Conservation (phyloP, 805 yeast genomes). For the Metschnikowia rubicola region DNA sequence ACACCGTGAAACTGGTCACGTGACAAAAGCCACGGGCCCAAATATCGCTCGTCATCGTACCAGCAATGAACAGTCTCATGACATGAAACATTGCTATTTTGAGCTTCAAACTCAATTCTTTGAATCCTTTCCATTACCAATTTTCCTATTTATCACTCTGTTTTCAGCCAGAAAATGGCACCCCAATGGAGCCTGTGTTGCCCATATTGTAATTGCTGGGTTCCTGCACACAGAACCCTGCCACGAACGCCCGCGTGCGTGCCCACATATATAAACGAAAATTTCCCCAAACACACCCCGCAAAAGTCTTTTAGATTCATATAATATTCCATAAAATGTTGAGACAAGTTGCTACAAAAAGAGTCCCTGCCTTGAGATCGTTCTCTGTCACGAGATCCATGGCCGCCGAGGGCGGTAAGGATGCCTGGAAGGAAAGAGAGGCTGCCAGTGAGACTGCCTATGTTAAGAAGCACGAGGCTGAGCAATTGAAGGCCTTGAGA, state of each 20-base stretch:
- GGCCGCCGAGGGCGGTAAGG: conserved; percentile 13
- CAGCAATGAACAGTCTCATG: too few species aligned
- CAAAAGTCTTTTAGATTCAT: too few species aligned
- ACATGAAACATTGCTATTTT: too few species aligned
- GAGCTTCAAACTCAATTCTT: too few species aligned
- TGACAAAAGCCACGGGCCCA: too few species aligned
- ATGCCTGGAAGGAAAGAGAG: conserved; percentile 70
- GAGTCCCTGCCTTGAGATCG: conserved; percentile 14
- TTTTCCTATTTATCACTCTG: too few species aligned
- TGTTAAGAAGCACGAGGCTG: conserved; percentile 86
- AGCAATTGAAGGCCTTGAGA: conserved; percentile 72
- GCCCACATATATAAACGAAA: neutral
- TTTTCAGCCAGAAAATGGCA: too few species aligned
- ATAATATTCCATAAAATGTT: conserved; percentile 11
- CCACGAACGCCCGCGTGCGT: neutral
- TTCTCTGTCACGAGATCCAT: conserved; percentile 16
- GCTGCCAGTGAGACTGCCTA: conserved; percentile 85
- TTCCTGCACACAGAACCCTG: neutral
- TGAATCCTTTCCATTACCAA: too few species aligned
- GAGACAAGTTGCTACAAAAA: conserved; percentile 19
- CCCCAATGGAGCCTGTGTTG: too few species aligned
- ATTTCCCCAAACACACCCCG: neutral
- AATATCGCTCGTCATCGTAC: too few species aligned
- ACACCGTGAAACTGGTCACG: too few species aligned
- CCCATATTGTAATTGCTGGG: too few species aligned